Evolutionary conservation across 768 basidiomycete species (phyloP).

Genomic region (Scleroderma bovista): DNA sequence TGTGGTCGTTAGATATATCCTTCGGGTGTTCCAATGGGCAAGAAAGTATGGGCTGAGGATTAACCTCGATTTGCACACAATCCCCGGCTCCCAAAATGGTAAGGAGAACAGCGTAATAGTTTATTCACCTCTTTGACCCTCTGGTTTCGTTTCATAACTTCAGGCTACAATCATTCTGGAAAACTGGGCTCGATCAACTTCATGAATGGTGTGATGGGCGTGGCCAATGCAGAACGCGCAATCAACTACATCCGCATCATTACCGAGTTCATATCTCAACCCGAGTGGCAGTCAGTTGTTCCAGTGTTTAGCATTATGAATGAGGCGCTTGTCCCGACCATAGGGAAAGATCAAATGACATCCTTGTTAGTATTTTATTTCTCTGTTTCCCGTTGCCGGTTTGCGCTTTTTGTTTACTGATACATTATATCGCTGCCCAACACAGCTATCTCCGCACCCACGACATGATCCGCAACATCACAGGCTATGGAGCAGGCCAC

Average conservation of each 20-base stretch:
- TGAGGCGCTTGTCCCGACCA: constrained; percentile 47
- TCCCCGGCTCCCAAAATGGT: constrained; percentile 80
- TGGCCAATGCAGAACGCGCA: constrained; percentile 79
- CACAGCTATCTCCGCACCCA: constrained; percentile 52
- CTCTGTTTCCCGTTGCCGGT: neutral
- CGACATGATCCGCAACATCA: constrained; percentile 63
- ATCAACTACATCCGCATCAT: constrained; percentile 71
- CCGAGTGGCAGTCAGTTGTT: constrained; percentile 60
- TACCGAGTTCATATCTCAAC: constrained; percentile 77
- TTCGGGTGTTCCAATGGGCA: constrained; percentile 73
- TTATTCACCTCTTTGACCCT: neutral
- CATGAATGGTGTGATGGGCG: constrained; percentile 69
- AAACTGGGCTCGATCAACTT: constrained; percentile 59
- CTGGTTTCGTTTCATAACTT: neutral
- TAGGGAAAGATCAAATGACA: constrained; percentile 49
- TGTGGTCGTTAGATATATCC: constrained; percentile 49
- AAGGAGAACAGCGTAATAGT: neutral
- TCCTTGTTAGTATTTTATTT: constrained; percentile 48
- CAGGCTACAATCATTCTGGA: constrained; percentile 58
- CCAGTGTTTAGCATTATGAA: constrained; percentile 61
- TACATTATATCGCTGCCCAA: neutral
- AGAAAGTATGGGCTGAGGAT: constrained; percentile 88
- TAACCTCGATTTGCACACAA: constrained; percentile 71
- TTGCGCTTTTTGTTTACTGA: neutral
- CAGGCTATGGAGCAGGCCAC: constrained; percentile 64